Base-by-base conservation (phyloP, 306 rosid species). In the Luffa aegyptiaca region DNA sequence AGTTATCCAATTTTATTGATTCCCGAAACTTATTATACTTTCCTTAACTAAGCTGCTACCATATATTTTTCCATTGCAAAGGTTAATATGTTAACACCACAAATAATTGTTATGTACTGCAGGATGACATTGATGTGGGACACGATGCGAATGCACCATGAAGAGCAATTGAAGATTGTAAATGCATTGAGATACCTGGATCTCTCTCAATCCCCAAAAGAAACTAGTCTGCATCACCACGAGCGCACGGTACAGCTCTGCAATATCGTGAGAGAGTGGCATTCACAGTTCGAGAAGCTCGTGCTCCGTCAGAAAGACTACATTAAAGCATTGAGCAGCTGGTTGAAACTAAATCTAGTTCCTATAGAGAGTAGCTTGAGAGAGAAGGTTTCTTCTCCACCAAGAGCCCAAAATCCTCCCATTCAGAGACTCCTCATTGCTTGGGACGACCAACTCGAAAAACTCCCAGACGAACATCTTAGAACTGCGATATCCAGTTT, bases 311-410 rank as follows among this genome's bases (percentile, higher is more conserved):
- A 93, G 72, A 95, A 90, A 87, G 90, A 76, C 21, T 93, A 93
- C 86, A 77, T 90, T 20, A 90, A 85, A 82, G 83, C 92, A 41
- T 81, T 95, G 37, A 90, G 70, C 84, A 74, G 36, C 56, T 95
- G 99, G 99, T 82, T 95, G 82, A 93, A 89, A 79, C 86, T 87
- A 78, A 95, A 91, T 83, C 90, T 95, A 76, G 77, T 90, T 82
- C 99, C 99, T 49, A 90, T 92, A 64, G 99, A 95, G 82, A 95
- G 93, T 88, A 91, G 77, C 83, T 80, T 93, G 81, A 95, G 79
- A 88, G 99, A 95, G 87, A 95, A 89, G 82, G 98, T 93, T 84
- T 95, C 99, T 73, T 93, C 97, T 5, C 99, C 97, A 13, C 97
- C 97, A 68, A 93, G 97, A 86, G 65, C 86, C 82, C 86, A 64